Percentiles rank a stretch among this genome's conserved stretches.
These are phyloP conservation scores for Quercus phellos DNA, from an alignment of 331 rosid species.

Conservation along the genomic window DNA sequence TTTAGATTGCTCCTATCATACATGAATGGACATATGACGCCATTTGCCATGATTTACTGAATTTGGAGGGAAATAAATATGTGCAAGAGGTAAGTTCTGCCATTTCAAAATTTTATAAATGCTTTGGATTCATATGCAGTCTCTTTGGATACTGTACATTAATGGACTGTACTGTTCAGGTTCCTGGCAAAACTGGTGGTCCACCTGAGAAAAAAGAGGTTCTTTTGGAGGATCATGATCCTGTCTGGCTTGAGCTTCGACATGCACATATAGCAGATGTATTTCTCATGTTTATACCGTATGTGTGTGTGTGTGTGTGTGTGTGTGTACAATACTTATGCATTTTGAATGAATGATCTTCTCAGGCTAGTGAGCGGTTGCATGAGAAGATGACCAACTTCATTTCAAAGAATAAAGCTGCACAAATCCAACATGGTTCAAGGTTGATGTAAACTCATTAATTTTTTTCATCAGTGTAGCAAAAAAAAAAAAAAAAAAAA, in stretches of 20 bases:
- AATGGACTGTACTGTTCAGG: constrained; percentile 40
- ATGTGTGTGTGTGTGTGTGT: neutral
- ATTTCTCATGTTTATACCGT: constrained; percentile 22
- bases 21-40: constrained; percentile 99
- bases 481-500: too few relatives aligned
- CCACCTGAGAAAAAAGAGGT: constrained; percentile 86
- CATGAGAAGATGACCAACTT: constrained; percentile 90
- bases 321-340: neutral
- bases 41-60: constrained; percentile 93
- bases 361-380: constrained; percentile 86
- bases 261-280: constrained; percentile 97
- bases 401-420: constrained; percentile 86
- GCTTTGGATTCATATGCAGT: constrained; percentile 12
- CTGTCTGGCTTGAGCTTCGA: constrained; percentile 96
- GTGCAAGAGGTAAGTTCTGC: constrained; percentile 64
- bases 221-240: constrained; percentile 97
- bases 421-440: constrained; percentile 81
- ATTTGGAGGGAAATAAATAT: constrained; percentile 90
- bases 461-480: constrained; percentile 6
- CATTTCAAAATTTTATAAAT: neutral
- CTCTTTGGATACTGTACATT: constrained; percentile 10
- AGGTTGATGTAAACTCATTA: constrained; percentile 43
- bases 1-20: constrained; percentile 91
- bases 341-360: constrained; percentile 25
- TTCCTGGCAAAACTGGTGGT: constrained; percentile 69